Base-by-base conservation (phyloP, 2,329 filamentous ascomycete species). In the Periglandula ipomoeae region DNA sequence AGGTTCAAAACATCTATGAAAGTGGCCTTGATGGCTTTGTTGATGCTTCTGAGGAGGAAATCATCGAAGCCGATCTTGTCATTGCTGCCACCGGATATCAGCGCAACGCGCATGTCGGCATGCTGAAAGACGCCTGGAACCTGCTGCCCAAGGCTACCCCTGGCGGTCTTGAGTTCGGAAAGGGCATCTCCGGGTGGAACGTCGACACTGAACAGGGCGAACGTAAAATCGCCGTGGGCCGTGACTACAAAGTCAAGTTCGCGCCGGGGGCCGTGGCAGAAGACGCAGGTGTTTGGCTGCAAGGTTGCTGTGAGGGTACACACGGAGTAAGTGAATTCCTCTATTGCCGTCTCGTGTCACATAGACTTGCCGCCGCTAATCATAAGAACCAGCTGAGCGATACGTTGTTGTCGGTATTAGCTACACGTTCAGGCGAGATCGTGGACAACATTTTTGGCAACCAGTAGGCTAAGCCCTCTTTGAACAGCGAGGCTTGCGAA, bases 291-390 rank as follows among this genome's bases (percentile, higher is more conserved):
- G 75, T 97, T 50, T 97, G 87, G 85, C 73, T 97, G 58, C 93
- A 97, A 65, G 91, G 91, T 27, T 96, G 90, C 70, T 94, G 89
- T 64, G 90, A 97, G 72, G 81, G 76, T 53, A 95, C 89, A 30
- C 91, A 97, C 66, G 91, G 91, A 51, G 85, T 91, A 78, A 81
- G 85, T 82, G 13, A 1, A 22, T 17, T 45, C 30, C 27, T 19
- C 7, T 34, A n/a, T n/a, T n/a, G n/a, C n/a, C n/a, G n/a, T 40
- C n/a, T 32, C 46, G n/a, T 17, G 35, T 8, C 42, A 32, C 38
- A 47, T 52, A 32, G 47, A 42, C 15, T 37, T 20, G 51, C 15
- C 17, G 46, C 60, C 63, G 52, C 59, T 55, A 50, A 46, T 5
- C 34, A 15, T 43, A 50, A 9, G 17, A 44, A 44, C 49, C 58